Evolutionary conservation across 768 basidiomycete species (phyloP).

Genomic region (Calocybe gangraenosa): DNA sequence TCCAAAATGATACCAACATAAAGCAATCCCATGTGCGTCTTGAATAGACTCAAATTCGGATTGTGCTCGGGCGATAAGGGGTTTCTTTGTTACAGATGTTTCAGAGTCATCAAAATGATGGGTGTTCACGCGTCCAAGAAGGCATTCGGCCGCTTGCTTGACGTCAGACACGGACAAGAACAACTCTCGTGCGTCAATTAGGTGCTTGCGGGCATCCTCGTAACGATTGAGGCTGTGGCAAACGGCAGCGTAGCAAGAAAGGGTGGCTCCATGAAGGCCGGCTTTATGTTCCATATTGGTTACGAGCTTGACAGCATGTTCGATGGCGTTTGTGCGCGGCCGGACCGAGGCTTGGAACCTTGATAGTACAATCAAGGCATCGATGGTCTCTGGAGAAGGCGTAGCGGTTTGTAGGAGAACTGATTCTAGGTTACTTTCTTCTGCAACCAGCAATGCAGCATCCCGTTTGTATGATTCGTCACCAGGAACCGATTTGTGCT

Average conservation of each 20-base stretch:
- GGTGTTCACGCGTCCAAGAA: neutral
- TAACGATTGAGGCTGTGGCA: neutral
- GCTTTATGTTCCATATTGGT: neutral
- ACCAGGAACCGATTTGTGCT: conserved; percentile 9
- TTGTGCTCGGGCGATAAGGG: neutral
- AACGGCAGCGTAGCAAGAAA: neutral
- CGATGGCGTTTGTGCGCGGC: conserved; percentile 10
- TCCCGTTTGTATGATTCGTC: conserved; percentile 7
- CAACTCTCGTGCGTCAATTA: neutral
- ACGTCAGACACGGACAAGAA: neutral
- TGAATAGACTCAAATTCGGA: neutral
- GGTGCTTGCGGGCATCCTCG: neutral
- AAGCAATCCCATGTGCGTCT: neutral
- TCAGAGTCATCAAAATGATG: neutral
- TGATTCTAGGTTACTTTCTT: conserved; percentile 4
- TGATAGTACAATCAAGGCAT: conserved; percentile 15
- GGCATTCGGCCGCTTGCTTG: neutral
- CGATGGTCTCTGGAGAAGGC: conserved; percentile 1
- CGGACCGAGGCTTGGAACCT: conserved; percentile 13
- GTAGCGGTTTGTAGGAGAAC: conserved; percentile 13
- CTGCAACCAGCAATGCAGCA: neutral
- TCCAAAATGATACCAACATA: neutral
- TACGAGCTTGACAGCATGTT: conserved; percentile 4
- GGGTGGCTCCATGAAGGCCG: neutral
- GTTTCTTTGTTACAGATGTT: neutral